Evolutionary conservation across 2,329 filamentous ascomycete species (phyloP).

Genomic region (Alternaria atra): DNA sequence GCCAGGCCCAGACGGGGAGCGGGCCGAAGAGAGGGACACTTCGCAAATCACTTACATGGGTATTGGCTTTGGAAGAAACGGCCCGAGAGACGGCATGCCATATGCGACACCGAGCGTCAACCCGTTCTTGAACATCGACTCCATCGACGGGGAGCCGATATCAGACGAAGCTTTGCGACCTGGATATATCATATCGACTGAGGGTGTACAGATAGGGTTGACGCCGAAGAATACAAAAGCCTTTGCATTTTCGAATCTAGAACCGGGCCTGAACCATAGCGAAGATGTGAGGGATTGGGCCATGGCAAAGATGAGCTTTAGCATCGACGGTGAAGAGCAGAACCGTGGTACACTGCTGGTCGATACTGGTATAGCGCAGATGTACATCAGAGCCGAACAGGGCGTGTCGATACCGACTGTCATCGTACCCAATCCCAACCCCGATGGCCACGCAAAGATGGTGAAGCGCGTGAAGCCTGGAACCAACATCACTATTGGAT

Average conservation of each 20-base stretch:
- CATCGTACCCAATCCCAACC: constrained; percentile 44
- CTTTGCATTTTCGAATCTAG: constrained; percentile 36
- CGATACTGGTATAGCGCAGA: constrained; percentile 47
- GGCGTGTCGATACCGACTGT: constrained; percentile 39
- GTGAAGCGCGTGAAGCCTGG: constrained; percentile 44
- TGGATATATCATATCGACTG: constrained; percentile 44
- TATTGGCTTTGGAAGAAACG: constrained; percentile 48
- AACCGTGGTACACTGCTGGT: constrained; percentile 42
- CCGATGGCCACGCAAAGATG: constrained; percentile 32
- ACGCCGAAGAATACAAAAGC: constrained; percentile 30
- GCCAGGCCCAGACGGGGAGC: constrained; percentile 35
- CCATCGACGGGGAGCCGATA: constrained; percentile 33
- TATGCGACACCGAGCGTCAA: constrained; percentile 42
- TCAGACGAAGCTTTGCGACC: constrained; percentile 17
- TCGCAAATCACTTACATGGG: constrained; percentile 49
- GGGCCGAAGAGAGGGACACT: constrained; percentile 35
- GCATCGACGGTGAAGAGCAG: constrained; percentile 28
- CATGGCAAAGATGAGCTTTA: constrained; percentile 46
- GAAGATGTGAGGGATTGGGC: constrained; percentile 46
- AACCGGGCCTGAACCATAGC: constrained; percentile 38
- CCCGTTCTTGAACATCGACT: constrained; percentile 47
- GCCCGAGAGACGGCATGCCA: constrained; percentile 38
- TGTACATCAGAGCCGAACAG: constrained; percentile 46
- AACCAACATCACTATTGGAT: constrained; percentile 38
- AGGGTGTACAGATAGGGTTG: constrained; percentile 43